Percentiles rank a stretch among this genome's conserved stretches.
These are phyloP conservation scores for Aotearoamyces nothofagi DNA, from an alignment of 2,329 filamentous ascomycete species.

Conservation along the genomic window DNA sequence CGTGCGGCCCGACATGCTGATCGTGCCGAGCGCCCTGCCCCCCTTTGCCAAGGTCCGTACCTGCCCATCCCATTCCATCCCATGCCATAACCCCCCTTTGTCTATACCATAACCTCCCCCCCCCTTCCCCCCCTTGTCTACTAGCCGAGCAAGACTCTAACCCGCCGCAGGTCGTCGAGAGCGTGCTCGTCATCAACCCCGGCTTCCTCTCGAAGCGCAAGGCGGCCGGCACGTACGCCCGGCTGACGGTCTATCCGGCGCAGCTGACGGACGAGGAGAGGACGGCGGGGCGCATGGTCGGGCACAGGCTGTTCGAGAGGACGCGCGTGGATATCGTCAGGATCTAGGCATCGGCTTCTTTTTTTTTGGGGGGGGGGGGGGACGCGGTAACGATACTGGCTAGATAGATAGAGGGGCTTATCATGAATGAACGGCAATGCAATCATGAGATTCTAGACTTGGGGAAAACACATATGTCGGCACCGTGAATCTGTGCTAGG, in stretches of 20 bases:
- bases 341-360: slow-evolving; percentile 42
- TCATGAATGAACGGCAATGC: too few relatives aligned
- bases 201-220: slow-evolving; percentile 74
- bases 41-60: slow-evolving; percentile 70
- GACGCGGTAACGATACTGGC: too few relatives aligned
- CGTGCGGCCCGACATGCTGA: slow-evolving; percentile 68
- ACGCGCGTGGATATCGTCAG: slow-evolving; percentile 75
- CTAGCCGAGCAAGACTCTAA: neutral
- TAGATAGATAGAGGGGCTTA: too few relatives aligned
- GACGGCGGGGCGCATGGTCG: slow-evolving; percentile 39
- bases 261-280: slow-evolving; percentile 40
- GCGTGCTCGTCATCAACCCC: slow-evolving; percentile 80
- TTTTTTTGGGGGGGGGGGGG: too few relatives aligned
- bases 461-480: too few relatives aligned
- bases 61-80: slow-evolving; percentile 1
- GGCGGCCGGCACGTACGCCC: slow-evolving; percentile 73
- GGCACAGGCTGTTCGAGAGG: slow-evolving; percentile 67
- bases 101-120: slow-evolving; percentile 45
- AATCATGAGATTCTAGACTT: too few relatives aligned
- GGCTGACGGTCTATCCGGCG: slow-evolving; percentile 59
- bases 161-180: slow-evolving; percentile 64
- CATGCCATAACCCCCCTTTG: slow-evolving; percentile 65
- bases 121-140: slow-evolving; percentile 1
- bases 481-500: too few relatives aligned
- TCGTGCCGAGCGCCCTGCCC: slow-evolving; percentile 69